Conservation (phyloP, 257 asterid genomes). For the Gardenia jasminoides region DNA sequence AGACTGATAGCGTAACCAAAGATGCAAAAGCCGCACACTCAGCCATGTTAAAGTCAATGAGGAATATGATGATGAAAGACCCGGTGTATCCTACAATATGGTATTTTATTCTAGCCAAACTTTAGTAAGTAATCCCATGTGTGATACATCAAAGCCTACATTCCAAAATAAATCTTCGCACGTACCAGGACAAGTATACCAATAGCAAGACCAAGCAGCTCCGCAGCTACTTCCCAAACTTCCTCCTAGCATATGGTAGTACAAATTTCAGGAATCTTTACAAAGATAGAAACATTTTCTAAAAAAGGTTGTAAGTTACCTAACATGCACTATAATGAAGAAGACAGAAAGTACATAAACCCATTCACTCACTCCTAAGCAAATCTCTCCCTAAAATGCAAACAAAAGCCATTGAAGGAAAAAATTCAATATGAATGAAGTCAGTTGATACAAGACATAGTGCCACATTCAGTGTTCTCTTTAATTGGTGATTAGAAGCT, state of each 20-base stretch:
- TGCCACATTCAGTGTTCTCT: background rate
- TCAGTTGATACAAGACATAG: background rate
- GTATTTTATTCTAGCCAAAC: constrained; percentile 25
- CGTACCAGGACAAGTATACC: constrained; percentile 86
- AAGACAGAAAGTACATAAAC: background rate
- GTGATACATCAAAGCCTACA: background rate
- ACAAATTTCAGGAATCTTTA: constrained; percentile 24
- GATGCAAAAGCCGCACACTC: constrained; percentile 74
- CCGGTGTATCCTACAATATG: constrained; percentile 70
- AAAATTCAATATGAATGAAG: background rate
- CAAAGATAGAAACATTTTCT: background rate
- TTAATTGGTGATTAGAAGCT: background rate
- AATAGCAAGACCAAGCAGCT: constrained; percentile 84
- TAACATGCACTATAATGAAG: background rate
- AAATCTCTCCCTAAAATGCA: background rate
- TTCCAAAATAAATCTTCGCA: constrained; percentile 5
- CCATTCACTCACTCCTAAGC: background rate
- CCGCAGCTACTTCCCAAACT: constrained; percentile 99
- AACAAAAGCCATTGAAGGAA: background rate
- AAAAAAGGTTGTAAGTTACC: background rate
- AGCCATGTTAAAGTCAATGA: constrained; percentile 67
- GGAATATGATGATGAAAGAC: constrained; percentile 66
- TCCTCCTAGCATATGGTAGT: constrained; percentile 64
- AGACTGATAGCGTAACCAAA: constrained; percentile 87
- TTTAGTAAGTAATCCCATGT: background rate